These are phyloP conservation scores for Claviceps citrina DNA, from an alignment of 2,329 filamentous ascomycete genomes.

Conservation along the genomic window DNA sequence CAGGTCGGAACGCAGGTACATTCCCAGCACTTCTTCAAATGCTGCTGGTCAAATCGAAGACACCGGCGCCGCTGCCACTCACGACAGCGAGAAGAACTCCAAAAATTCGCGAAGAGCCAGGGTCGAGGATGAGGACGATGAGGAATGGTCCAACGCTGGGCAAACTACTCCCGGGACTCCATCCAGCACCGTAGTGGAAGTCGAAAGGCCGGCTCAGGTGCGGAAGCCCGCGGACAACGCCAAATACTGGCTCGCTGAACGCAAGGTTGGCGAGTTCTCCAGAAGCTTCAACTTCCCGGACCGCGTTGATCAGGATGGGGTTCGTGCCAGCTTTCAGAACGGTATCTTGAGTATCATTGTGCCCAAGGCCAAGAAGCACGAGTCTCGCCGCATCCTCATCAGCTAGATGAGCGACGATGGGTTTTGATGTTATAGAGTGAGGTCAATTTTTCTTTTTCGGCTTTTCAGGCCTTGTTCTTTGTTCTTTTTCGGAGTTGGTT, in stretches of 20 bases:
- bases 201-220: conserved; percentile 11
- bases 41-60: conserved; percentile 33
- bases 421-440: too few relatives aligned
- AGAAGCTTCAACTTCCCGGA: conserved; percentile 53
- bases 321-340: conserved; percentile 47
- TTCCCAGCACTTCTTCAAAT: conserved; percentile 35
- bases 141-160: conserved; percentile 12
- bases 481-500: not conserved
- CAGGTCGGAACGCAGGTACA: conserved; percentile 48
- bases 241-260: conserved; percentile 59
- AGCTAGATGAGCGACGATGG: conserved; percentile 20
- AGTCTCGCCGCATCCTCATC: conserved; percentile 39
- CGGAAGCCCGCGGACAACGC: conserved; percentile 24
- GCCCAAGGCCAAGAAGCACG: conserved; percentile 49
- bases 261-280: conserved; percentile 50
- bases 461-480: not conserved
- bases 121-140: conserved; percentile 45
- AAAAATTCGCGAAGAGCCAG: conserved; percentile 39
- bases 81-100: conserved; percentile 22
- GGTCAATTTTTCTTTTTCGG: not conserved
- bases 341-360: conserved; percentile 49
- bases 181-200: conserved; percentile 8
- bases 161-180: conserved; percentile 4
- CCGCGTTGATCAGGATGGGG: conserved; percentile 45
- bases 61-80: conserved; percentile 22